These are phyloP conservation scores for Pisolithus microcarpus DNA, from an alignment of 768 basidiomycete species.

Conservation along the genomic window DNA sequence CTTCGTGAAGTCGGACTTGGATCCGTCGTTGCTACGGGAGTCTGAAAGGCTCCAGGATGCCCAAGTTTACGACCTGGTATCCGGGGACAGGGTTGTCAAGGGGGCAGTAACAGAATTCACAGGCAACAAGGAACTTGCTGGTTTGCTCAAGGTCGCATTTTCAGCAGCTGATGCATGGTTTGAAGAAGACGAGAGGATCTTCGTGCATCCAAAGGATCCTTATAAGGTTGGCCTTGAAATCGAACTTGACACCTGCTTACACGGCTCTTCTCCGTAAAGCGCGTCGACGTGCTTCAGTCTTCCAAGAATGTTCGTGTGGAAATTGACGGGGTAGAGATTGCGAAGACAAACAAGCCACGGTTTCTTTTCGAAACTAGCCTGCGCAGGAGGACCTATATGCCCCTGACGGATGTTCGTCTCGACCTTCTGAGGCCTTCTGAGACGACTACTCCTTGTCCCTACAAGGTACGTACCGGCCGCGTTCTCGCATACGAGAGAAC, in stretches of 20 bases:
- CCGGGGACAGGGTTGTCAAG: slow-evolving; percentile 33
- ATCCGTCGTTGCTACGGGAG: slow-evolving; percentile 34
- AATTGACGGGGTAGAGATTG: slow-evolving; percentile 54
- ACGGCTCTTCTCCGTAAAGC: slow-evolving; percentile 28
- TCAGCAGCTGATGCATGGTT: slow-evolving; percentile 55
- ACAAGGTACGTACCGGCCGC: slow-evolving; percentile 42
- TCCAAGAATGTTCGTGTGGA: slow-evolving; percentile 57
- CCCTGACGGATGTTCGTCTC: slow-evolving; percentile 46
- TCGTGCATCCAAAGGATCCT: slow-evolving; percentile 57
- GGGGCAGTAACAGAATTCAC: slow-evolving; percentile 33
- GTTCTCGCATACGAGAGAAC: background rate
- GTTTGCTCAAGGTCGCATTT: slow-evolving; percentile 45
- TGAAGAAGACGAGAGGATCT: slow-evolving; percentile 60
- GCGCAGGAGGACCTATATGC: slow-evolving; percentile 54
- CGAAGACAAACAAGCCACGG: slow-evolving; percentile 46
- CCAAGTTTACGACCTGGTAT: slow-evolving; percentile 40
- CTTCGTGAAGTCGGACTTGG: slow-evolving; percentile 41
- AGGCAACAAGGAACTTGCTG: slow-evolving; percentile 33
- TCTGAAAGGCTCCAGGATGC: slow-evolving; percentile 23
- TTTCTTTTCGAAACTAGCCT: slow-evolving; percentile 55
- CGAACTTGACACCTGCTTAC: background rate
- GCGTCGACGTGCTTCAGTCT: slow-evolving; percentile 53
- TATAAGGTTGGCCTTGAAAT: slow-evolving; percentile 44
- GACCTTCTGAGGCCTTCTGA: slow-evolving; percentile 44
- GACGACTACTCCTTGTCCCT: slow-evolving; percentile 47